Base-by-base conservation (phyloP, 768 basidiomycete genomes). In the Leccinellum rugosiceps region DNA sequence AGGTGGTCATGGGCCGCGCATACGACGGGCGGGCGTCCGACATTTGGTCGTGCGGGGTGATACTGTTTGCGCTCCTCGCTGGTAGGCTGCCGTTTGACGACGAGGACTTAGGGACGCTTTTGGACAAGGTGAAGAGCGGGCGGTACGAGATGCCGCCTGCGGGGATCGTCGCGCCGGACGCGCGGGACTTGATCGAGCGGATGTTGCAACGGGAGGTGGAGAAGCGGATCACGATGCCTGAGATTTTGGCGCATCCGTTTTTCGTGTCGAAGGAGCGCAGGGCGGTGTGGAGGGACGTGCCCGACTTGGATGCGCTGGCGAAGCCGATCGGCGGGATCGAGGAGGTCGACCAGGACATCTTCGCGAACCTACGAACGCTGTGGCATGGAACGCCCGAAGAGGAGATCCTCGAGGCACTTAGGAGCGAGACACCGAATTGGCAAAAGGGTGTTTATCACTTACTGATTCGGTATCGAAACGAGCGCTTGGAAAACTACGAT, bases 31-130 rank as follows among this genome's bases (percentile, higher is more conserved):
- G 86, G 3, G 80, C 83, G n/a, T 86, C 93, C 19, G 95, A 98
- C 73, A 92, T 95, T 68, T 98, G 95, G 95, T 96, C 94, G 41
- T 95, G 94, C 66, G 95, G 95, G 55, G 85, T 98, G 68, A 94
- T 96, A 62, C 81, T 98, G 55, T 93, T 85, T 64, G 92, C 93
- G 19, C 77, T 98, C n/a, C 78, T 98, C 38, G 84, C 85, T 4
- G 93, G 94, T 6, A 79, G 83, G 44, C 79, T 97, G n/a, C 95
- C 95, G 1, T 98, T 98, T 66, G 94, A 98, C 69, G 88, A 95
- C 68, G 90, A 94, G 62, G 87, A 95, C 66, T 78, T 89, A 49
- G 79, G 81, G 3, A 74, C 80, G 11, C 77, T 98, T n/a, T 79
- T 96, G 38, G 83, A 87, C 61, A 92, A 90, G 72, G 90, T 98